phyloP scores from a whole-genome alignment of 2,329 filamentous ascomycete species.

The Fusarium musae region DNA sequence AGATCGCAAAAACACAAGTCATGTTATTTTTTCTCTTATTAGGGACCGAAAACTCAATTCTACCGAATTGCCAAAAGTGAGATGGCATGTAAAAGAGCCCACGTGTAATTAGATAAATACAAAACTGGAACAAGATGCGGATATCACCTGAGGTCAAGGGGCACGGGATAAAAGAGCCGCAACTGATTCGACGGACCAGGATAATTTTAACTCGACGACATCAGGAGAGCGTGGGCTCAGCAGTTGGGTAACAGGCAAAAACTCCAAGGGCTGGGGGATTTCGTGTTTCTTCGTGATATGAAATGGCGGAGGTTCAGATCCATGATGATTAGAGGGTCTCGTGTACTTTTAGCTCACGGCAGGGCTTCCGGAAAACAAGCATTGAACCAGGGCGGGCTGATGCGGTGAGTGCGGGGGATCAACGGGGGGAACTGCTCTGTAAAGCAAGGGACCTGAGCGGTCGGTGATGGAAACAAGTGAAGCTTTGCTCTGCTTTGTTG shows the following conservation, averaged over 20 bases:
- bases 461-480: slow-evolving; percentile 8
- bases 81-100: slow-evolving; percentile 18
- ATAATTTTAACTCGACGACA: background rate
- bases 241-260: background rate
- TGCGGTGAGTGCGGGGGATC: slow-evolving; percentile 44
- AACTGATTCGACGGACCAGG: slow-evolving; percentile 26
- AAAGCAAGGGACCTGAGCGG: background rate
- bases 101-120: slow-evolving; percentile 17
- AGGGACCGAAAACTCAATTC: background rate
- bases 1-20: background rate
- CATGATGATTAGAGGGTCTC: slow-evolving; percentile 18
- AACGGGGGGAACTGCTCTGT: slow-evolving; percentile 3
- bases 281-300: slow-evolving; percentile 23
- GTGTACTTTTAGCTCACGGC: slow-evolving; percentile 9
- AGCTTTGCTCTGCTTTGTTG: slow-evolving; percentile 3
- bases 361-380: slow-evolving; percentile 26
- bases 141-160: slow-evolving; percentile 28
- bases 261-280: slow-evolving; percentile 1
- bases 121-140: slow-evolving; percentile 9
- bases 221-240: slow-evolving; percentile 28
- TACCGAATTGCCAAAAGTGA: slow-evolving; percentile 17
- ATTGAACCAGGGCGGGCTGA: slow-evolving; percentile 30
- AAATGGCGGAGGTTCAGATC: slow-evolving; percentile 27
- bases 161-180: slow-evolving; percentile 22
- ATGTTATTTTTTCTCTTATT: background rate